Conservation (phyloP, 768 basidiomycete species). For the Lentinula sp. region DNA sequence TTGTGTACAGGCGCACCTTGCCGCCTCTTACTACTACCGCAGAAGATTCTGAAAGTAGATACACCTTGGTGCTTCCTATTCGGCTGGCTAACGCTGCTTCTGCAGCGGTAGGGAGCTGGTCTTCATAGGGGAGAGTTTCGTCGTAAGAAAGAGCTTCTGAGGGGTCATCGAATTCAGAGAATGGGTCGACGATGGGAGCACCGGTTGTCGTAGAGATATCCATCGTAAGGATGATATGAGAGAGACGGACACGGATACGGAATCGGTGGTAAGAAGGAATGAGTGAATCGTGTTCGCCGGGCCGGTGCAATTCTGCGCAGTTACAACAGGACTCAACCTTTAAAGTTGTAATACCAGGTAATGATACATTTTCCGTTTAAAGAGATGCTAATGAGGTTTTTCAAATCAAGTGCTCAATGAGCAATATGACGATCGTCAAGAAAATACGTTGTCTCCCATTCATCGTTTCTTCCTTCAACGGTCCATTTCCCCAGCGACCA, state of each 20-base stretch:
- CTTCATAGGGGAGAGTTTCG: slow-evolving; percentile 47
- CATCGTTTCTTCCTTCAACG: slow-evolving; percentile 35
- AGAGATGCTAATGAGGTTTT: too few species aligned
- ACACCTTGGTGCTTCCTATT: slow-evolving; percentile 73
- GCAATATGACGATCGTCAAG: not conserved
- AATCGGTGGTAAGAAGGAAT: not conserved
- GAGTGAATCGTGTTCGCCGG: not conserved
- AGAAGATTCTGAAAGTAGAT: slow-evolving; percentile 65
- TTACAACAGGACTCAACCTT: too few species aligned
- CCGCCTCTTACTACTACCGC: slow-evolving; percentile 48
- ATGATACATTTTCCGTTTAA: too few species aligned
- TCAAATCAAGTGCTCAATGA: not conserved
- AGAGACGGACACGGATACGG: slow-evolving; percentile 4
- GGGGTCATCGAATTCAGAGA: slow-evolving; percentile 20
- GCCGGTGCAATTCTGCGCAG: too few species aligned
- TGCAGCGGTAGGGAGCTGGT: slow-evolving; percentile 37
- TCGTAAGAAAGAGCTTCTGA: slow-evolving; percentile 7
- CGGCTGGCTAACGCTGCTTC: slow-evolving; percentile 47
- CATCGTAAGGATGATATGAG: slow-evolving; percentile 28
- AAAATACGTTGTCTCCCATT: slow-evolving; percentile 28
- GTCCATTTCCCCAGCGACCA: slow-evolving; percentile 30
- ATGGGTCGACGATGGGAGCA: slow-evolving; percentile 14
- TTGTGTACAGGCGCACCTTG: slow-evolving; percentile 64
- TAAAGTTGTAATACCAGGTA: too few species aligned
- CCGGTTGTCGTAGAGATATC: slow-evolving; percentile 32